Evolutionary conservation across 1,139 yeast genomes (phyloP), one percentile per base, ranked within the genome.

Genomic region (Suhomyces bokatorum): DNA sequence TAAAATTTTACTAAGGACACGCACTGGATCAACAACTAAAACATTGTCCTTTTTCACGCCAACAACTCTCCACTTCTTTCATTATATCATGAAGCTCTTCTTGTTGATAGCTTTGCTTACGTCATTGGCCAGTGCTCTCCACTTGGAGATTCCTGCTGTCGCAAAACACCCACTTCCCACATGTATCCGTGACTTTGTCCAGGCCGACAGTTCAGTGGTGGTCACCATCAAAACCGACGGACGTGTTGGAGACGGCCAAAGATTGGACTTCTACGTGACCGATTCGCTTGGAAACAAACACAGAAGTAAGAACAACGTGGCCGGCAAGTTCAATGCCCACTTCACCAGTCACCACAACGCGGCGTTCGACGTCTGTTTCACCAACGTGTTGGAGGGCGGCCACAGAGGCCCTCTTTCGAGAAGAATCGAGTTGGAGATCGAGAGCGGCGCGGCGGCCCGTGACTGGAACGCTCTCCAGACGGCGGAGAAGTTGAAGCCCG

Each of bases 381-480:
- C 84, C 52, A 93, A 93, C 66, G 65, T 71, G 44, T 59, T 70
- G 51, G 76, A 79, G 47, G 64, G 68, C 29, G 62, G 65, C 41
- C 58, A 65, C 48, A 66, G 68, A 46, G 51, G 49, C 12, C 35
- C 39, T 13, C 35, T 50, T 39, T 63, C 70, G 37, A 79, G 91
- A 67, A 83, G 84, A 46, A 74, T 93, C 55, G 97, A 90, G 62
- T 75, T 93, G 59, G 97, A 91, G 55, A 86, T 93, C 47, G 98
- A 93, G 67, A 85, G 91, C 53, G 99, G 99, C 29, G 87, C 97
- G 44, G 89, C 91, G 57, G 98, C 98, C 33, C 85, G 98, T 68
- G 98, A 93, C 69, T 93, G 98, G 98, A 89, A 89, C 63, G 90
- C 95, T 24, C 75, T 90, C 52, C 97, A 91, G 71, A 91, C 96